These are phyloP conservation scores for Powellomyces hirtus DNA, from an alignment of 192 early-diverging fungal genomes.

Conservation along the genomic window DNA sequence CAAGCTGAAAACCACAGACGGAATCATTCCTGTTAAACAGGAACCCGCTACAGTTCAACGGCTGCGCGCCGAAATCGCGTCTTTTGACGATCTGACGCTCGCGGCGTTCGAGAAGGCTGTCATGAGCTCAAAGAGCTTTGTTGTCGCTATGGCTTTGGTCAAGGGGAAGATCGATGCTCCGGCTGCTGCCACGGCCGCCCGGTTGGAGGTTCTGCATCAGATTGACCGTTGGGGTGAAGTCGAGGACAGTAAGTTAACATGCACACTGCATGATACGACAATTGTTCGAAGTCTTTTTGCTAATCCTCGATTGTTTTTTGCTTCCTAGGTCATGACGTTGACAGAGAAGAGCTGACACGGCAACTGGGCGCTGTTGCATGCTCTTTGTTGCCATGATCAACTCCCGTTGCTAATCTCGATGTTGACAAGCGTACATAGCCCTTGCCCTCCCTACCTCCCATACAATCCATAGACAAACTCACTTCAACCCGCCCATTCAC, in stretches of 20 bases:
- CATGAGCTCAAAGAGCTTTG: conserved; percentile 83
- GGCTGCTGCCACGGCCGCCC: conserved; percentile 72
- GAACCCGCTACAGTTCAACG: conserved; percentile 52
- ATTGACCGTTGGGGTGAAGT: conserved; percentile 90
- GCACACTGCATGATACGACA: neutral
- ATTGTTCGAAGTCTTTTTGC: neutral
- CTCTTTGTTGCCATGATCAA: conserved; percentile 11
- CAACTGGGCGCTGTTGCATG: conserved; percentile 75
- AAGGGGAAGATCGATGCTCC: conserved; percentile 71
- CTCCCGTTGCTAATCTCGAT: too few species aligned
- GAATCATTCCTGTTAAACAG: conserved; percentile 72
- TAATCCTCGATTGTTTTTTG: conserved; percentile 22
- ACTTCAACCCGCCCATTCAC: too few species aligned
- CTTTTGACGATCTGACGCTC: conserved; percentile 68
- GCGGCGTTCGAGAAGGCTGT: conserved; percentile 88
- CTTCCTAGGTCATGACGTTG: conserved; percentile 65
- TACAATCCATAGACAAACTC: too few species aligned
- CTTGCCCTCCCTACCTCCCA: too few species aligned
- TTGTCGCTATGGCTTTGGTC: conserved; percentile 87
- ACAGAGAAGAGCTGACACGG: conserved; percentile 66
- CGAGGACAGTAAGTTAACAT: conserved; percentile 70
- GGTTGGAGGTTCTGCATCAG: conserved; percentile 83
- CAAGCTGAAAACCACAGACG: conserved; percentile 68
- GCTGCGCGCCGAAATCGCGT: conserved; percentile 53
- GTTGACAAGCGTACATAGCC: too few species aligned